These are phyloP conservation scores for Solanum hybrid DNA, from an alignment of 305 asterid genomes.

Conservation along the genomic window DNA sequence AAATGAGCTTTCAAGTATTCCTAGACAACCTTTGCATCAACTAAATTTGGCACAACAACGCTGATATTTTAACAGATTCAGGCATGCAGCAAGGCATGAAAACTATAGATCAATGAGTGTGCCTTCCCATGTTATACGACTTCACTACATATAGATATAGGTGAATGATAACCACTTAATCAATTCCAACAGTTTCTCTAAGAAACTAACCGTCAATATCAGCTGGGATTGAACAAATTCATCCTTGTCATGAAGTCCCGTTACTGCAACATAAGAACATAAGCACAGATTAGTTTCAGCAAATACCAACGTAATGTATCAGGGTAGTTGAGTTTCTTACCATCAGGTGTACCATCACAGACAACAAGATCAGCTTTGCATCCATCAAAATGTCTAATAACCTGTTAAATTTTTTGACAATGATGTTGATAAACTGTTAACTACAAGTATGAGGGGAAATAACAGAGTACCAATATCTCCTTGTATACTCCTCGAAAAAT, in stretches of 20 bases:
- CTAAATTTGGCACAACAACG: background rate
- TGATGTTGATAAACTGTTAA: background rate
- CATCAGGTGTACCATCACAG: constrained; percentile 99
- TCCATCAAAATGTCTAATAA: constrained; percentile 94
- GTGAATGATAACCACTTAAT: background rate
- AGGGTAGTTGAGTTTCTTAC: constrained; percentile 28
- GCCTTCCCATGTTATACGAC: too few relatives aligned
- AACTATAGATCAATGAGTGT: background rate
- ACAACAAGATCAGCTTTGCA: constrained; percentile 98
- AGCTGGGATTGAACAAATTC: too few relatives aligned
- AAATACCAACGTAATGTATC: background rate
- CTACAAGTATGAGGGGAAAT: background rate
- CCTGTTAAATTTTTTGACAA: constrained; percentile 26
- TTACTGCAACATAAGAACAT: constrained; percentile 42
- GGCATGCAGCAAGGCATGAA: background rate
- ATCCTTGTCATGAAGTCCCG: constrained; percentile 34
- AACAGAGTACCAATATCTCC: background rate
- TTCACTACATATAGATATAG: background rate
- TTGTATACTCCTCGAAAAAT: background rate
- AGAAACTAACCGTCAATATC: background rate
- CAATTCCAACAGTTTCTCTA: background rate
- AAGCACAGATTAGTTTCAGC: background rate
- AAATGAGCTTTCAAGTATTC: background rate
- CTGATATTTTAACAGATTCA: background rate
- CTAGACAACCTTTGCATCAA: background rate